Percentiles rank a stretch among this genome's conserved stretches.
Evolutionary conservation across 495 filamentous ascomycete species (phyloP).

Genomic region (Neurospora tetraspora): DNA sequence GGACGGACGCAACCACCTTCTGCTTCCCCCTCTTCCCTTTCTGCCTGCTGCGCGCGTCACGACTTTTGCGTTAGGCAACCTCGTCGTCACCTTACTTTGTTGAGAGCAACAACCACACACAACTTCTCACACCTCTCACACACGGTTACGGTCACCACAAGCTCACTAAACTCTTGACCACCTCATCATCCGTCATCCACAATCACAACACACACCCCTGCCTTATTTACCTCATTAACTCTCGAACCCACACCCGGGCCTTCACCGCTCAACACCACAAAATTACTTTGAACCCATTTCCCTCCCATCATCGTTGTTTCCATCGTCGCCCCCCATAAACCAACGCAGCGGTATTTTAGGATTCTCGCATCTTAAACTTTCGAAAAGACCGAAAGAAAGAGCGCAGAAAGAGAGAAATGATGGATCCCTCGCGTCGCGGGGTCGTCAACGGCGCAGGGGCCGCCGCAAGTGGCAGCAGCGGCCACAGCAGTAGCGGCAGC

Average conservation of each 20-base stretch:
- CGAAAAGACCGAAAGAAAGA: background rate
- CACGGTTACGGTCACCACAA: background rate
- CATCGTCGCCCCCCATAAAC: background rate
- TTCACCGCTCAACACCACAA: background rate
- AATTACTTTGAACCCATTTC: background rate
- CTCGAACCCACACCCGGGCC: background rate
- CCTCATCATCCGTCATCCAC: background rate
- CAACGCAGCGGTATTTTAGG: background rate
- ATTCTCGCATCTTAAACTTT: background rate
- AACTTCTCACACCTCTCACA: background rate
- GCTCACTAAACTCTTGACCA: background rate
- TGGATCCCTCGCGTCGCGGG: conserved; percentile 11
- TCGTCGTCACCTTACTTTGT: background rate
- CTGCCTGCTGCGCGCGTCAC: background rate
- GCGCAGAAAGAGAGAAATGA: background rate
- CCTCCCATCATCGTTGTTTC: background rate
- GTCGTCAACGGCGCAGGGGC: background rate
- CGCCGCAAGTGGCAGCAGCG: background rate
- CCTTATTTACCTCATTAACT: background rate
- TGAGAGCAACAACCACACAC: background rate
- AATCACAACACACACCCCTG: background rate
- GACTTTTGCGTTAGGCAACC: background rate
- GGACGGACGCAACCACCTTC: background rate
- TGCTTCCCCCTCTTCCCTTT: background rate
- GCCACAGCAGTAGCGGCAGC: background rate